A percentile compares a stretch with the other conserved stretches of the same genome.
These are phyloP conservation scores for Penicillium sp. DNA, from an alignment of 2,329 filamentous ascomycete species.

Conservation along the genomic window DNA sequence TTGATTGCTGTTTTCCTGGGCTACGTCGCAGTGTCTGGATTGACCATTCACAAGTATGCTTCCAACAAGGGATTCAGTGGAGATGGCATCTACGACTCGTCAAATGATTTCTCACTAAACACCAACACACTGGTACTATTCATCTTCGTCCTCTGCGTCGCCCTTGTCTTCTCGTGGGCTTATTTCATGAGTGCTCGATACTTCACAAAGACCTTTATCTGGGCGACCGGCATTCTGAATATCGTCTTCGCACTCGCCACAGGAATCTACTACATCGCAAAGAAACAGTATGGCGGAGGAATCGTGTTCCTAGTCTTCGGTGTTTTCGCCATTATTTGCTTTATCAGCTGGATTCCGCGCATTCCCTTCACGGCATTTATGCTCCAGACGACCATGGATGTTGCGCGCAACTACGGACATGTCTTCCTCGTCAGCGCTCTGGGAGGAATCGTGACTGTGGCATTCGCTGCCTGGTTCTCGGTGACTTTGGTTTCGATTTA, in stretches of 20 bases:
- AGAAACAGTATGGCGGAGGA: conserved; percentile 76
- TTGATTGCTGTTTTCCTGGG: conserved; percentile 71
- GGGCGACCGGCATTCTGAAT: conserved; percentile 87
- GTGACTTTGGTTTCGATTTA: conserved; percentile 86
- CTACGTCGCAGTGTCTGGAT: conserved; percentile 73
- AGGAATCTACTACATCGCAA: conserved; percentile 79
- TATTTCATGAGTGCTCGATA: conserved; percentile 76
- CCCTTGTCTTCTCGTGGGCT: conserved; percentile 70
- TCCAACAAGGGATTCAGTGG: conserved; percentile 64
- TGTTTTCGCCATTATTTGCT: conserved; percentile 78
- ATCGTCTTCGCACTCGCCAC: conserved; percentile 82
- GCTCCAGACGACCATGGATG: conserved; percentile 82
- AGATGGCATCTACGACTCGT: conserved; percentile 70
- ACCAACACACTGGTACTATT: conserved; percentile 88
- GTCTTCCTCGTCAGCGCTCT: conserved; percentile 84
- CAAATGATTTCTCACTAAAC: conserved; percentile 68
- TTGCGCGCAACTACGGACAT: conserved; percentile 80
- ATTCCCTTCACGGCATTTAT: conserved; percentile 92
- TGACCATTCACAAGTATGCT: conserved; percentile 74
- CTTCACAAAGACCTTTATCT: conserved; percentile 90
- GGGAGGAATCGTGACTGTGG: conserved; percentile 74
- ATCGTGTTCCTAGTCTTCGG: conserved; percentile 85
- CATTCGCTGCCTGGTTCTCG: conserved; percentile 81
- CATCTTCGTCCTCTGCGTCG: conserved; percentile 71
- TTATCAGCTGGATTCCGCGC: conserved; percentile 83